Evolutionary conservation across 140 eudicot species (phyloP), one percentile per base, ranked within the genome.

Genomic region (Anethum foeniculum): DNA sequence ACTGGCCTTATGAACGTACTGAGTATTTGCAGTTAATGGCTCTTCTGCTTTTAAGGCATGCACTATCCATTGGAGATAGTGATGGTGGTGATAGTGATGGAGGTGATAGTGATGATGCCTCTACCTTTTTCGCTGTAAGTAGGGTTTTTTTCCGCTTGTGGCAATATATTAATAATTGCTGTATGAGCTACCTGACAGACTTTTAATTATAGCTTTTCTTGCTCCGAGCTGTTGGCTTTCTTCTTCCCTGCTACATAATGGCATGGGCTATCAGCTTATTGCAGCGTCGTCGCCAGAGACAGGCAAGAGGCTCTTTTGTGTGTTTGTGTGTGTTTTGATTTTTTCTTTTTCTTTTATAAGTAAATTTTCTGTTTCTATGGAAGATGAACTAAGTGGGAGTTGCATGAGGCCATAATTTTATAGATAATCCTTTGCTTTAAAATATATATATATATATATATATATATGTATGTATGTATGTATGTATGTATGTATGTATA

Each of bases 221-320:
- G 80, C 80, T 77, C 41, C 71, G 80, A 7, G 80, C 80, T 52
- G 80, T 44, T 21, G 80, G 80, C n/a, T 77, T 77, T 77, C 80
- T 77, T 51, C 49, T 77, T 32, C 80, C 80, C 36, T 77, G 71
- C 71, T 77, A 77, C 80, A 77, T 56, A n/a, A 77, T 77, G 80
- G 80, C 80, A 25, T 77, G 80, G 80, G 80, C 80, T 36, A 77
- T 92, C 67, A 88, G 97, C 81, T 62, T 92, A 67, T 81, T 90
- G 85, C 97, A 92, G 83, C 96, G 88, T n/a, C 88, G 96, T 27
- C 86, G 97, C 77, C 93, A 90, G 83, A 86, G 93, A 83, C 97
- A 90, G 96, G 97, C 91, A 82, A 81, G 82, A 74, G 27, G 51
- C 65, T 65, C 48, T 75, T 48, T 49, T 3, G 38, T 34, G 38